Percentiles rank a stretch among this genome's conserved stretches.
phyloP scores from a whole-genome alignment of 1,284 basidiomycete genomes.

The Hemileia vastatrix region DNA sequence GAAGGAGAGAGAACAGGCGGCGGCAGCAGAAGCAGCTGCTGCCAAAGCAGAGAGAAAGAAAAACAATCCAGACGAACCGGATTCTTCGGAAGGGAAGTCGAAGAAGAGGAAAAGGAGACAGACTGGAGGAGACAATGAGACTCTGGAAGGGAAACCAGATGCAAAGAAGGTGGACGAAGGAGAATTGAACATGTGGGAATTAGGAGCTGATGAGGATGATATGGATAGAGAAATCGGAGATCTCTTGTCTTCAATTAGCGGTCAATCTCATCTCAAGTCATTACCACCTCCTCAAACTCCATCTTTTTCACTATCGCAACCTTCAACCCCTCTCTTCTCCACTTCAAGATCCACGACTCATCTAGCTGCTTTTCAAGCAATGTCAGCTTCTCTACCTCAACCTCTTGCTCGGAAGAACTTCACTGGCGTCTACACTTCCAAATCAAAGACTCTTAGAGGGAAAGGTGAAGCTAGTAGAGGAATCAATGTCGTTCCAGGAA shows the following conservation, averaged over 20 bases:
- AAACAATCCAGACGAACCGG: conserved; percentile 24
- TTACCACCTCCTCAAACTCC: background rate
- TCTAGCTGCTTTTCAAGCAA: conserved; percentile 27
- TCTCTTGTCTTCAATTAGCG: background rate
- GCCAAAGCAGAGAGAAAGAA: conserved; percentile 24
- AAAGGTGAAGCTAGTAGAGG: background rate
- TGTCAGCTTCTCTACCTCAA: conserved; percentile 31
- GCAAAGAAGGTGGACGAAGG: background rate
- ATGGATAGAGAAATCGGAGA: background rate
- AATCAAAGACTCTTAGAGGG: conserved; percentile 22
- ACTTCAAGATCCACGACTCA: conserved; percentile 36
- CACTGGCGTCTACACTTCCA: conserved; percentile 33
- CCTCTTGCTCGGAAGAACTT: conserved; percentile 34
- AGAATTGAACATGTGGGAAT: background rate
- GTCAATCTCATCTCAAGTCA: conserved; percentile 29
- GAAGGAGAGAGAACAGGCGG: conserved; percentile 39
- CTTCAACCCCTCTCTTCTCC: conserved; percentile 34
- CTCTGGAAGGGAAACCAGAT: conserved; percentile 11
- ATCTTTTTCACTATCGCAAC: conserved; percentile 26
- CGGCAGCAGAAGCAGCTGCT: conserved; percentile 31
- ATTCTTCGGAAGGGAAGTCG: background rate
- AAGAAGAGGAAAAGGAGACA: background rate
- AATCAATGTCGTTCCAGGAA: background rate
- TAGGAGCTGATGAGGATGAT: background rate
- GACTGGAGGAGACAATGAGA: conserved; percentile 18